Base-by-base conservation (phyloP, 768 basidiomycete genomes). In the Postia placenta region DNA sequence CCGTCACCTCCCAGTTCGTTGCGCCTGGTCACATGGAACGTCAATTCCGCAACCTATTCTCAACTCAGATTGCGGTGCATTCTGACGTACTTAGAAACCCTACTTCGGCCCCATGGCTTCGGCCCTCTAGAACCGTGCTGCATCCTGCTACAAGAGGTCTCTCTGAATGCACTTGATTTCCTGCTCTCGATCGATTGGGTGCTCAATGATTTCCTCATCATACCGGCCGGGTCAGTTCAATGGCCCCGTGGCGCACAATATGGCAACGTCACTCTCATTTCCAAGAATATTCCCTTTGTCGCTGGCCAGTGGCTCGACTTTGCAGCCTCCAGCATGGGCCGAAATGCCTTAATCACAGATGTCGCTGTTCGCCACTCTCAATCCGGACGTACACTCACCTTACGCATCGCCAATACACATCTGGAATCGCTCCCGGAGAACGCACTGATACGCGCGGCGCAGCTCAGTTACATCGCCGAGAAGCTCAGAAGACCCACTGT, bases 331-430 rank as follows among this genome's bases (percentile, higher is more conserved):
- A 49, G 28, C 5, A 77, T 78, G 75, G 56, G 66, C 20, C 74
- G 85, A 35, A 73, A 75, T 47, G 85, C 75, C 41, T 53, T 89
- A 44, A 69, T 79, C 37, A 76, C 79, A 41, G 81, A 83, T 59
- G 49, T 83, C 40, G 74, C 72, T 55, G 57, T 84, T 37, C 63
- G 67, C 40, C 54, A 70, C 20, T 69, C 69, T 0, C 14, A 39
- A 15, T 23, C 39, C 45, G 23, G 49, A 57, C 41, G 66, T 56
- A 23, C 67, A 52, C 28, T 70, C 69, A 69, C 72, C n/a, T 49
- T 87, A 52, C 73, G 85, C 24, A 66, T 88, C 35, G 76, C 78
- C 23, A 89, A 88, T 61, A 86, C 85, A 22, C 87, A 90, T 58
- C 69, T 90, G 42, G 87, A 90, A 65, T 85, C 84, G 11, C 58